Evolutionary conservation across 1,284 basidiomycete species (phyloP), one percentile per base, ranked within the genome.

Genomic region (Cryptococcus sp.): DNA sequence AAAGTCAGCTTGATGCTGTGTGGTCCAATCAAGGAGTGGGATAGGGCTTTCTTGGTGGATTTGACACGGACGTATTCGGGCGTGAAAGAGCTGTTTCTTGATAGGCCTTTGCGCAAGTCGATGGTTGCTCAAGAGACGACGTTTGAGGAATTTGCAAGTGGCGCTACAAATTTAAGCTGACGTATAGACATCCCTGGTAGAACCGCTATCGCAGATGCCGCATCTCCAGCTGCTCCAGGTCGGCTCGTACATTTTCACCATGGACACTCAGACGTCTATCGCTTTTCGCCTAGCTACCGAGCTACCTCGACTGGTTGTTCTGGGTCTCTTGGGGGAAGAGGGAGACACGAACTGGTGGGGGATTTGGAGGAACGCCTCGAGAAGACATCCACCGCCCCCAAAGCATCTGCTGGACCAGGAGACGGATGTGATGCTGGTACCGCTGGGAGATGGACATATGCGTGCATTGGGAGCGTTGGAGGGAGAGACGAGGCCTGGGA

Each of bases 61-160:
- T 48, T 72, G n/a, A 55, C 61, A 12, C 45, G 52, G 19, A 52
- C 58, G 16, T 66, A 59, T 42, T 52, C 51, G 10, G 65, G 57
- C 12, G 63, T 72, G 40, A 64, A 66, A 45, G 67, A 72, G 49
- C 44, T 72, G 32, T 69, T 72, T 45, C 55, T 70, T 31, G 68
- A 70, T 56, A 48, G 68, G 31, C 68, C 68, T 1, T 33, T 70
- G 35, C 49, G 52, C n/a, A 65, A 65, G 45, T 53, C 51, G 10
- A 53, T 46, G 4, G 45, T 58, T 16, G 52, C 56, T 2, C 53
- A 56, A 18, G 52, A 41, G 19, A 57, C 53, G 4, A 56, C 56
- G 6, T 50, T 60, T 16, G 56, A 61, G 25, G 50, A 49, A 22
- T 60, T 69, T 38, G 66, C 66, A 37, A 54, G 64, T 34, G n/a